These are phyloP conservation scores for Rhynchospora tenuis DNA, from an alignment of 176 grass and related monocot genomes.

Conservation along the genomic window DNA sequence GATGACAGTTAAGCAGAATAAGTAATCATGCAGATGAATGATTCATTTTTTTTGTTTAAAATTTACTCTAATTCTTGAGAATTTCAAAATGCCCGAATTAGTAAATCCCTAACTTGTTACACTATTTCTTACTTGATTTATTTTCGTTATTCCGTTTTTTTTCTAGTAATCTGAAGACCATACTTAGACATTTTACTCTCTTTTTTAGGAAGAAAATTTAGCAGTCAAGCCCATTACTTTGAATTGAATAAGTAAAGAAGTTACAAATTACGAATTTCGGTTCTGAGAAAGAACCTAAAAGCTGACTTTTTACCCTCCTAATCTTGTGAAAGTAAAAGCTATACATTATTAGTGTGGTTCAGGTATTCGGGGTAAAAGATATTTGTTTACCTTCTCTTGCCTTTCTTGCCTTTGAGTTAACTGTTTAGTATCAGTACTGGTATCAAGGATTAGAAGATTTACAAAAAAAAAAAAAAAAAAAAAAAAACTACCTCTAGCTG, in stretches of 20 bases:
- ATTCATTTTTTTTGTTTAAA: not conserved
- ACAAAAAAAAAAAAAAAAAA: no score
- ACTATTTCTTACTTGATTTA: not conserved
- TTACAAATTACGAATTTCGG: no score
- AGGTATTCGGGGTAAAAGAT: not conserved
- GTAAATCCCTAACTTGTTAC: not conserved
- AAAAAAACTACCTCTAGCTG: conserved; percentile 41
- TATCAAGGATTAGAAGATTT: conserved; percentile 18
- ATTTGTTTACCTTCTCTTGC: not conserved
- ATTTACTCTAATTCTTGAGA: not conserved
- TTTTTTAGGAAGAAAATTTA: no score
- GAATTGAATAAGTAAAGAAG: no score
- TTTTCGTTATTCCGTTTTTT: not conserved
- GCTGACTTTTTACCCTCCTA: no score
- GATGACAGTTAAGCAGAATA: not conserved
- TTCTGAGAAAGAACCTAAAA: no score
- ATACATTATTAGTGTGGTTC: no score
- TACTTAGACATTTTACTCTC: not conserved
- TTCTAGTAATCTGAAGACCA: not conserved
- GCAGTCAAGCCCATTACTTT: no score
- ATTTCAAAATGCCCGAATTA: not conserved
- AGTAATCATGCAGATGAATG: not conserved
- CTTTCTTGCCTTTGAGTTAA: not conserved
- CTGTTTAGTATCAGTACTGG: not conserved
- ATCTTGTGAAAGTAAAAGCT: no score